Evolutionary conservation across 106 monocot species (phyloP), one percentile per base, ranked within the genome.

Genomic region (Dioscorea dumetorum): DNA sequence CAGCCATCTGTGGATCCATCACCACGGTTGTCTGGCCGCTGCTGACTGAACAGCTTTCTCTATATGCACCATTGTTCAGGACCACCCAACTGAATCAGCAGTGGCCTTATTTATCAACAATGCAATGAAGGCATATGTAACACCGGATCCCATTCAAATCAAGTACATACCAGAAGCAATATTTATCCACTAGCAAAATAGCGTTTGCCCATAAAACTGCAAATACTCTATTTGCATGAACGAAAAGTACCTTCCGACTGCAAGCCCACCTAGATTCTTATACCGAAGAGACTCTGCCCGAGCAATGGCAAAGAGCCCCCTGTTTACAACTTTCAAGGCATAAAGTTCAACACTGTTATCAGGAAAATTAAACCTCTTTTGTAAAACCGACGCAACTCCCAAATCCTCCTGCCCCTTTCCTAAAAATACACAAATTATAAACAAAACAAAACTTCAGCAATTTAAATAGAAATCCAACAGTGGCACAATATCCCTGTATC

Each of bases 381-480:
- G 21, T 18, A 59, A 41, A 34, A 70, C 58, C 1, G 70, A 59
- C 20, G 70, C 48, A 57, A 20, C 35, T 48, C 48, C 58, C 22
- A 7, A 12, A 48, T 21, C 70, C 58, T 58, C 35, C 58, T 58
- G 13, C 35, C 58, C 35, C 58, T 70, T 41, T 48, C 64, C 20
- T 48, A 20, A 48, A 19, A 48, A 54, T n/a, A n/a, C 19, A 19
- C 51, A 12, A 51, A 2, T 51, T 13, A 13, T 1, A 61, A 20
- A 21, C 61, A 61, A 23, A 14, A 61, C 11, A 23, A 61, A 28
- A n/a, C 28, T 14, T 61, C 12, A 22, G 3, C 22, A 22, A n/a
- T 58, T n/a, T 58, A 6, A 41, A 85, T 88, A 93, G 79, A 41
- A 88, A 77, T 9, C 85, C 85, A 56, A 86, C 88, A 3, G 59